These are phyloP conservation scores for Polyrhizophydium stewartii DNA, from an alignment of 371 early-diverging fungal species.

Conservation along the genomic window DNA sequence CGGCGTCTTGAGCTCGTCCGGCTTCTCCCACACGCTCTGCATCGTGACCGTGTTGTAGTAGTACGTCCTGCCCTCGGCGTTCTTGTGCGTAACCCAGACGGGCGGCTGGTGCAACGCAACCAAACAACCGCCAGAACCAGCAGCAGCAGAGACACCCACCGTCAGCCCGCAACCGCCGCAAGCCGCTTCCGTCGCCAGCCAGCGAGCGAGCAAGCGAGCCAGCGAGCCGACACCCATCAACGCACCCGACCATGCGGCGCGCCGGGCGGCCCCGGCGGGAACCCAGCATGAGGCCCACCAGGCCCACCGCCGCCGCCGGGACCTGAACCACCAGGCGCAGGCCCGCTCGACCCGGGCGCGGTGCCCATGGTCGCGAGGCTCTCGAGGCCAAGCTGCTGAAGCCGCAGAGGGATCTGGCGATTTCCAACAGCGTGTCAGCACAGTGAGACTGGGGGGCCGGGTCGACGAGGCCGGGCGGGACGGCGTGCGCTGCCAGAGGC, in stretches of 20 bases:
- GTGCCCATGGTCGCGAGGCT: no score
- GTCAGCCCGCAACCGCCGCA: neutral
- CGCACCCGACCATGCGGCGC: neutral
- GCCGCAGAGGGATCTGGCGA: no score
- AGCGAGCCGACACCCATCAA: neutral
- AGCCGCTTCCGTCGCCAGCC: neutral
- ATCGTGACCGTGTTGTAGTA: constrained; percentile 79
- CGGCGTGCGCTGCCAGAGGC: no score
- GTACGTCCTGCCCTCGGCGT: constrained; percentile 58
- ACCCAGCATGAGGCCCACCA: neutral
- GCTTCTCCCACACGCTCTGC: constrained; percentile 91
- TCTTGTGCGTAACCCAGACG: constrained; percentile 72
- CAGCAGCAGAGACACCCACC: no score
- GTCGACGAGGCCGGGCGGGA: no score
- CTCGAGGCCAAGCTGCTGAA: no score
- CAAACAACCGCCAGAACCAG: no score
- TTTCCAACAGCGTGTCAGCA: no score
- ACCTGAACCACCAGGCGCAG: no score
- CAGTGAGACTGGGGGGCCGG: no score
- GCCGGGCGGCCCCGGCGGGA: neutral
- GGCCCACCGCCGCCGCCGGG: no score
- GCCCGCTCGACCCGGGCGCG: no score
- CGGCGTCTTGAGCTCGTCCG: constrained; percentile 82
- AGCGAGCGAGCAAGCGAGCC: neutral
- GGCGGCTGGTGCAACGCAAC: neutral